These are phyloP conservation scores for Agrostemma githago DNA, from an alignment of 148 eudicot genomes.

Conservation along the genomic window DNA sequence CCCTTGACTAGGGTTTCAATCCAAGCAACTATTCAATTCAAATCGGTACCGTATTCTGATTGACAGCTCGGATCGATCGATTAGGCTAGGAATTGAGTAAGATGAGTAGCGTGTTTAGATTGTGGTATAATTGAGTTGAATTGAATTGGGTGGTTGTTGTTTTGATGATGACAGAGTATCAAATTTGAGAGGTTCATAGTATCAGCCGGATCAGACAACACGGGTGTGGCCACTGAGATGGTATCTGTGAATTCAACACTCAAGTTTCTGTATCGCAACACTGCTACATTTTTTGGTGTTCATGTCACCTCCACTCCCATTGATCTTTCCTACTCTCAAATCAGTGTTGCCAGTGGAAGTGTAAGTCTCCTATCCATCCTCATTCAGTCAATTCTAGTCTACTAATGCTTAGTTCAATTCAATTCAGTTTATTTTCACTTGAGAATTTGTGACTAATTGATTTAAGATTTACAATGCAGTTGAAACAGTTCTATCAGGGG, in stretches of 20 bases:
- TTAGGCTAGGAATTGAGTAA: background rate
- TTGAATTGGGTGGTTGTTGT: slow-evolving; percentile 1
- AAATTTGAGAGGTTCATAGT: slow-evolving; percentile 55
- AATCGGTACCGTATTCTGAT: background rate
- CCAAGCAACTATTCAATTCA: too few species aligned
- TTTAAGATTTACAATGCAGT: slow-evolving; percentile 31
- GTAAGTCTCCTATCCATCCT: slow-evolving; percentile 37
- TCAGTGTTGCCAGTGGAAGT: slow-evolving; percentile 56
- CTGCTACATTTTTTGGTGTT: slow-evolving; percentile 74
- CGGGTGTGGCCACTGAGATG: slow-evolving; percentile 84
- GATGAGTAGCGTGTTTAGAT: background rate
- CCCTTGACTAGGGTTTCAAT: background rate
- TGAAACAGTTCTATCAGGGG: slow-evolving; percentile 63
- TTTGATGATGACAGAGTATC: slow-evolving; percentile 45
- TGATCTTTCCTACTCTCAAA: slow-evolving; percentile 50
- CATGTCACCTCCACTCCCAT: slow-evolving; percentile 70
- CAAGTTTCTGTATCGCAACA: slow-evolving; percentile 57
- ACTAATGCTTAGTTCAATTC: background rate
- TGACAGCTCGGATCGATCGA: background rate
- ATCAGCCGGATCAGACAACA: slow-evolving; percentile 69
- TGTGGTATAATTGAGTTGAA: background rate
- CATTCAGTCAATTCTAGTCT: background rate
- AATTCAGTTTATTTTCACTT: background rate
- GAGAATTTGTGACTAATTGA: background rate
- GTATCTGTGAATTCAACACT: slow-evolving; percentile 63